A percentile compares a stretch with the other conserved stretches of the same genome.
Evolutionary conservation across 306 rosid species (phyloP).

Genomic region (Gastrolobium villosum): DNA sequence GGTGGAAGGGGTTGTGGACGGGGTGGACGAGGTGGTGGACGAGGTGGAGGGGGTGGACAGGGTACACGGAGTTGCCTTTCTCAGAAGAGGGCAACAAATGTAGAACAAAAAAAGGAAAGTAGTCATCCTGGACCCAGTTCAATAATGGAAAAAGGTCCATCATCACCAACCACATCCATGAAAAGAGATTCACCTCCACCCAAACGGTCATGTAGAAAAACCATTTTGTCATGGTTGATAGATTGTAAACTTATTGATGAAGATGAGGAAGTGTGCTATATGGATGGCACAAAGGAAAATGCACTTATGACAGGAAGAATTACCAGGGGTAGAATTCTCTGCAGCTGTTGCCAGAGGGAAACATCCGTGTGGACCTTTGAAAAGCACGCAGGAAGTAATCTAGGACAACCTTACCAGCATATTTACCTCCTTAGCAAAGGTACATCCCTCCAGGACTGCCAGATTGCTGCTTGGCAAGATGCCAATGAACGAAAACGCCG

Average conservation of each 20-base stretch:
- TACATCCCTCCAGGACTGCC: constrained; percentile 23
- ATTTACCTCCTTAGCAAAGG: not conserved
- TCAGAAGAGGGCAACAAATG: too few relatives aligned
- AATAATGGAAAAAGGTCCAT: not conserved
- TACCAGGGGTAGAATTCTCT: constrained; percentile 50
- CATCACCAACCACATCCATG: not conserved
- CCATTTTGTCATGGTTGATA: constrained; percentile 55
- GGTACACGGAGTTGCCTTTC: too few relatives aligned
- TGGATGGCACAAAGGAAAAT: not conserved
- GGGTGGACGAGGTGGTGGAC: too few relatives aligned
- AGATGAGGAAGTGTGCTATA: constrained; percentile 38
- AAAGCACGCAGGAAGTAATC: constrained; percentile 44
- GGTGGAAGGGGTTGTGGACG: too few relatives aligned
- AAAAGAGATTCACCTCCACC: not conserved
- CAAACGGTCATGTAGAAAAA: constrained; percentile 2
- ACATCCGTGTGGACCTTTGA: constrained; percentile 52
- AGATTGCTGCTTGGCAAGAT: constrained; percentile 8
- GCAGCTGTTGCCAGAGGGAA: constrained; percentile 48
- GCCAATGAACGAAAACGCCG: not conserved
- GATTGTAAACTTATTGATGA: constrained; percentile 32
- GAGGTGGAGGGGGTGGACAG: not conserved
- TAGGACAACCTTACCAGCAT: constrained; percentile 39
- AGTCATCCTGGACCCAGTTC: too few relatives aligned
- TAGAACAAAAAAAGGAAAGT: too few relatives aligned
- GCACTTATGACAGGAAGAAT: constrained; percentile 9